Base-by-base conservation (phyloP, 2,329 filamentous ascomycete genomes). In the Penicillium sp. region DNA sequence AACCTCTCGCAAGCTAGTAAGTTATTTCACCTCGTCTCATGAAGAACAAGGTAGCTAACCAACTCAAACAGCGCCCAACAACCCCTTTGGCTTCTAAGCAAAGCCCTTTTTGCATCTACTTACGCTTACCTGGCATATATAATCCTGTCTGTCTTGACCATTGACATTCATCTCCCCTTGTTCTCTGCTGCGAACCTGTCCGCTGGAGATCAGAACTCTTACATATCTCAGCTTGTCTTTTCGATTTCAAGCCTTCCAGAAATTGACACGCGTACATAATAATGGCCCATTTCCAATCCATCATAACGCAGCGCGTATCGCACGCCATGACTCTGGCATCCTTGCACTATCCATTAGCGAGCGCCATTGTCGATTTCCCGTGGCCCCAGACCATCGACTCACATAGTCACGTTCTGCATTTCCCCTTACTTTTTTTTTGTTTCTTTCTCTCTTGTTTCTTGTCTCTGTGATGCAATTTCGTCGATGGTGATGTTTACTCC, bases 1-100 rank as follows among this genome's bases (percentile, higher is more conserved):
- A 97, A 97, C 71, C 81, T 99, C 61, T 82, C 89, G 46, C 90
- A 95, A 84, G 94, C 94, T 67, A 99, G 93, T 97, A 87, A 88
- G 93, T 92, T 32, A 26, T 13, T 49, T 24, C 9, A 24, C 51
- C n/a, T 18, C 29, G 12, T 3, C 27, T 15, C 18, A 4, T 15
- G n/a, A 12, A 3, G 10, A 45, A 21, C 20, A 13, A 34, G 9
- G 47, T 23, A 39, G 33, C 58, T 65, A 59, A 64, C 47, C 26
- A 24, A 21, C 30, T 27, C 43, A n/a, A 43, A 17, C 61, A 88
- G 85, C 86, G 52, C 84, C 86, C 44, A 80, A 85, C 64, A 89
- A 89, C 68, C 86, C 86, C 2, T 89, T 89, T 70, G 86, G 86
- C 33, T 89, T 88, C 62, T 88, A 80, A 59, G 44, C 13, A 46